These are phyloP conservation scores for Coleophoma crateriformis DNA, from an alignment of 2,329 filamentous ascomycete genomes.

Conservation along the genomic window DNA sequence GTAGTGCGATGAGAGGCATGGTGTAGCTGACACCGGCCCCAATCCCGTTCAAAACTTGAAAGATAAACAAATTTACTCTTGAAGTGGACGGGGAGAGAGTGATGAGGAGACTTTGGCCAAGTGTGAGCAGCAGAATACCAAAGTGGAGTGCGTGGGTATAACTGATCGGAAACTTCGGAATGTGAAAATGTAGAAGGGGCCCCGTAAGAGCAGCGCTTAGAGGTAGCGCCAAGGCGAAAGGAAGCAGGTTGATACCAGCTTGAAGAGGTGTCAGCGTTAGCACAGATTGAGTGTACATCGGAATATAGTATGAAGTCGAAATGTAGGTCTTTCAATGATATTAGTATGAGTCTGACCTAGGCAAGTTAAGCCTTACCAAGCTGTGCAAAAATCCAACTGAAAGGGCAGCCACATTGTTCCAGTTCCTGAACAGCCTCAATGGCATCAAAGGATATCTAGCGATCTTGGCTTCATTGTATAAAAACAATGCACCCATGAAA, in stretches of 20 bases:
- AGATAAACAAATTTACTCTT: conserved; percentile 50
- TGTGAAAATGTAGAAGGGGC: conserved; percentile 35
- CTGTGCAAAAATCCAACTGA: conserved; percentile 68
- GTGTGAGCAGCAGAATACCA: conserved; percentile 51
- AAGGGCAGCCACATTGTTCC: conserved; percentile 62
- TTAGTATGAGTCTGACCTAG: conserved; percentile 33
- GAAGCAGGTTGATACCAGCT: conserved; percentile 72
- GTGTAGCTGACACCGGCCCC: conserved; percentile 63
- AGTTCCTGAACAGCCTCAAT: conserved; percentile 60
- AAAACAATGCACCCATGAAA: conserved; percentile 52
- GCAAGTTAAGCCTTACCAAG: conserved; percentile 30
- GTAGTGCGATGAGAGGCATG: conserved; percentile 59
- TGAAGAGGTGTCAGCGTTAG: conserved; percentile 62
- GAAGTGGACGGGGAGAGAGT: conserved; percentile 50
- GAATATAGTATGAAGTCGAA: conserved; percentile 1
- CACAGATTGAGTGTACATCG: conserved; percentile 76
- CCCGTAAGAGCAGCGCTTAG: conserved; percentile 51
- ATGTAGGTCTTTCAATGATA: conserved; percentile 61
- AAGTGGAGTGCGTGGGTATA: conserved; percentile 53
- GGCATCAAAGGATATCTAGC: conserved; percentile 78
- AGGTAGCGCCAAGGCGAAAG: conserved; percentile 60
- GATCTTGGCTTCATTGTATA: conserved; percentile 65
- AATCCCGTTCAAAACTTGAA: conserved; percentile 53
- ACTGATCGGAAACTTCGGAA: conserved; percentile 49
- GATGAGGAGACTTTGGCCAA: conserved; percentile 58